phyloP scores from a whole-genome alignment of 306 rosid species.

The Adenanthera pavonina region DNA sequence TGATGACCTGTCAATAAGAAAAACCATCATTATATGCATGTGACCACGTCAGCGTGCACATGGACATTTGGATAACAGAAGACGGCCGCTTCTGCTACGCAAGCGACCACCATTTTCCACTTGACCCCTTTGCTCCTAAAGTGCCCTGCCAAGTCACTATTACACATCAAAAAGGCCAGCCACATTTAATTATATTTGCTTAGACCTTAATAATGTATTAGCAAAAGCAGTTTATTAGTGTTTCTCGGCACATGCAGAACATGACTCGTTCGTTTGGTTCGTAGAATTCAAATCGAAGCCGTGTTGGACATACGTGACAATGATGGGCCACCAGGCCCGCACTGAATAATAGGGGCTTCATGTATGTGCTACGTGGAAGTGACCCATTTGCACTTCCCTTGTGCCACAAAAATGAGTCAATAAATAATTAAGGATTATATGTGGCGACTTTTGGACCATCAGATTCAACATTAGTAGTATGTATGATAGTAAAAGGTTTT shows the following conservation, averaged over 20 bases:
- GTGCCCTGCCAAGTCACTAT: constrained; percentile 2
- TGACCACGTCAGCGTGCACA: constrained; percentile 21
- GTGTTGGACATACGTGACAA: background rate
- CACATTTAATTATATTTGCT: background rate
- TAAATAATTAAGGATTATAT: background rate
- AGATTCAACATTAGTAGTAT: background rate
- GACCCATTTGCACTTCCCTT: background rate
- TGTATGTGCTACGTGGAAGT: background rate
- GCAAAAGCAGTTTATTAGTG: background rate
- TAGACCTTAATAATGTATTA: background rate
- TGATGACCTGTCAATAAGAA: constrained; percentile 6
- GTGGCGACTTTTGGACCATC: background rate
- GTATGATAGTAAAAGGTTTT: background rate
- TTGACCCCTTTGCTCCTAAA: background rate
- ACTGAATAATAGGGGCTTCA: background rate
- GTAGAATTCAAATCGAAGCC: constrained; percentile 4
- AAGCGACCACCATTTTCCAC: background rate
- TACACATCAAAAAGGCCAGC: background rate
- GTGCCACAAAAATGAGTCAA: background rate
- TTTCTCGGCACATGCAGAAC: constrained; percentile 19
- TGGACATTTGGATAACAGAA: constrained; percentile 2
- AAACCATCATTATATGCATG: background rate
- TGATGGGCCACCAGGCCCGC: constrained; percentile 1
- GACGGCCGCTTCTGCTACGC: background rate
- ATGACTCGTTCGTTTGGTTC: background rate